A percentile compares a stretch with the other conserved stretches of the same genome.
Conservation (phyloP, 306 rosid genomes). For the Vigna reflexopilosa region DNA sequence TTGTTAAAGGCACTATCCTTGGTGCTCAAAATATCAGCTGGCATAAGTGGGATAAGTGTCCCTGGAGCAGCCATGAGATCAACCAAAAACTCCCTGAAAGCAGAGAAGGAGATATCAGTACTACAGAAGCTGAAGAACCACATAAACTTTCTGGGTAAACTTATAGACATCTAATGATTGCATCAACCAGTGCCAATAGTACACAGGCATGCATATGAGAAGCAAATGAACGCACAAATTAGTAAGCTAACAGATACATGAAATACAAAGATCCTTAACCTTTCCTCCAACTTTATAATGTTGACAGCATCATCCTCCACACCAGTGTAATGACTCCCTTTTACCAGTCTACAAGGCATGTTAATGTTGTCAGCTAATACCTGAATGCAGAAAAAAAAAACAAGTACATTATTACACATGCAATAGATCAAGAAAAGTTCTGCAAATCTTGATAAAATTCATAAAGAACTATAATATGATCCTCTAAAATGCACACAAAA, state of each 20-base stretch:
- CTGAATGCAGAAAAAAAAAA: slow-evolving; percentile 63
- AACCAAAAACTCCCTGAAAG: slow-evolving; percentile 96
- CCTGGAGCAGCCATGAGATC: slow-evolving; percentile 99
- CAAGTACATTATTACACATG: slow-evolving; percentile 28
- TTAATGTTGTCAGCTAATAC: slow-evolving; percentile 91
- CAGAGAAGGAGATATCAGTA: slow-evolving; percentile 51
- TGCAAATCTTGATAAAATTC: slow-evolving; percentile 25
- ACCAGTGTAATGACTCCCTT: slow-evolving; percentile 98
- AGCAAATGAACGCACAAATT: slow-evolving; percentile 11
- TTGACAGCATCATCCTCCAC: slow-evolving; percentile 96
- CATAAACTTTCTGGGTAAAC: slow-evolving; percentile 33
- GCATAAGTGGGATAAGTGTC: slow-evolving; percentile 88
- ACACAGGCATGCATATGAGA: slow-evolving; percentile 14
- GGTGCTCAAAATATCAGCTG: slow-evolving; percentile 75
- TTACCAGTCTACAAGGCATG: slow-evolving; percentile 97
- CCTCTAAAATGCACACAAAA: slow-evolving; percentile 25
- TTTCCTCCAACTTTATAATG: slow-evolving; percentile 90
- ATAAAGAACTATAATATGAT: slow-evolving; percentile 15
- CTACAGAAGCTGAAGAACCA: slow-evolving; percentile 29
- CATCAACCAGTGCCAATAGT: slow-evolving; percentile 25
- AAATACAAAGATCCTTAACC: slow-evolving; percentile 56
- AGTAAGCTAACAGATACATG: slow-evolving; percentile 30
- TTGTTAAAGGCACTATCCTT: slow-evolving; percentile 58
- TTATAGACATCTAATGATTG: slow-evolving; percentile 10
- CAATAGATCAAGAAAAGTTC: slow-evolving; percentile 25